phyloP scores from a whole-genome alignment of 2,329 filamentous ascomycete genomes.

The Talaromyces marneffei region DNA sequence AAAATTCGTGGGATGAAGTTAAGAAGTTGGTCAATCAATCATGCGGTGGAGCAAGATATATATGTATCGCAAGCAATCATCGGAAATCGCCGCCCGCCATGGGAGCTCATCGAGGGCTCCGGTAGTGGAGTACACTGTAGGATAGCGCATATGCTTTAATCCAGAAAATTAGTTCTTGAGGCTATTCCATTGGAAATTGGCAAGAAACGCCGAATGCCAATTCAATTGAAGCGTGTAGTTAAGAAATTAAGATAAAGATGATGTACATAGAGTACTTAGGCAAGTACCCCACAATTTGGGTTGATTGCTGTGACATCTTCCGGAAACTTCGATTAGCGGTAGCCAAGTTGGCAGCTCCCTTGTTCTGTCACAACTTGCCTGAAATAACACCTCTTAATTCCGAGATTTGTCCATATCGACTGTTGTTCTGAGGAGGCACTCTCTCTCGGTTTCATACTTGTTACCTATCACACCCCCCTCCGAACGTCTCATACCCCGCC shows the following conservation, averaged over 20 bases:
- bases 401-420: not conserved
- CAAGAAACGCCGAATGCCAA: not conserved
- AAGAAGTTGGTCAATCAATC: not conserved
- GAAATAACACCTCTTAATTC: not conserved
- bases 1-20: not conserved
- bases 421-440: not conserved
- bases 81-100: constrained; percentile 30
- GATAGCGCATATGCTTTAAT: not conserved
- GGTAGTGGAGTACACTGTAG: constrained; percentile 9
- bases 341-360: not conserved
- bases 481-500: not conserved
- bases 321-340: constrained; percentile 31
- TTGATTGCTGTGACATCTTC: constrained; percentile 19
- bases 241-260: not conserved
- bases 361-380: not conserved
- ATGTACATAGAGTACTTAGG: no score
- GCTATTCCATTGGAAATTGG: not conserved
- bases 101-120: constrained; percentile 20
- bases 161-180: no score
- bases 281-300: constrained; percentile 3
- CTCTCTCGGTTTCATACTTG: not conserved
- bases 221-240: not conserved
- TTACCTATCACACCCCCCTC: not conserved
- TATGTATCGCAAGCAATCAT: constrained; percentile 20
- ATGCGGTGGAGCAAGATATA: not conserved